Evolutionary conservation across 257 asterid species (phyloP).

Genomic region (Solanum chiquidenum): DNA sequence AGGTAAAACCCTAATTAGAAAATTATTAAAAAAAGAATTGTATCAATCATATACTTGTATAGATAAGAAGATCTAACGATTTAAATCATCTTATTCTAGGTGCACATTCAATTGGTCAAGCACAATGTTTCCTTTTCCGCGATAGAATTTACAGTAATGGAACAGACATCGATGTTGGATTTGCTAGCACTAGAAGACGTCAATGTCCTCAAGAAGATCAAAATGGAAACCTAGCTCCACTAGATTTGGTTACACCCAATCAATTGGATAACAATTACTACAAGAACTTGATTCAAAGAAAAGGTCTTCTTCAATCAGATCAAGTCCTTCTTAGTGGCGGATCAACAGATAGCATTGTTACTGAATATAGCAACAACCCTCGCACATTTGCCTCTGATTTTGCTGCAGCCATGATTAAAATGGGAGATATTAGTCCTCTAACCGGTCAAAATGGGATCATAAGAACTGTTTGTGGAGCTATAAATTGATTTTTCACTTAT

Average conservation of each 20-base stretch:
- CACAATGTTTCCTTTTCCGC: conserved; percentile 14
- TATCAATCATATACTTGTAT: background rate
- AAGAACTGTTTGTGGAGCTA: conserved; percentile 6
- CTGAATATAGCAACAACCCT: background rate
- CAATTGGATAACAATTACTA: conserved; percentile 37
- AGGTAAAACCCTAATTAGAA: background rate
- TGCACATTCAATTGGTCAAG: background rate
- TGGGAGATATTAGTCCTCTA: conserved; percentile 27
- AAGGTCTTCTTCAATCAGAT: conserved; percentile 38
- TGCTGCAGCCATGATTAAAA: conserved; percentile 30
- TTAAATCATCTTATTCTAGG: background rate
- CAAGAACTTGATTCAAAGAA: conserved; percentile 15
- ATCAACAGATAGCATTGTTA: background rate
- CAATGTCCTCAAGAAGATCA: conserved; percentile 10
- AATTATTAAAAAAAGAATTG: background rate
- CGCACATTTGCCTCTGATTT: conserved; percentile 19
- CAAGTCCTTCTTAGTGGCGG: background rate
- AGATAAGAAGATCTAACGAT: background rate
- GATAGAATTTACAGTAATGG: conserved; percentile 29
- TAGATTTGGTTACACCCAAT: conserved; percentile 39
- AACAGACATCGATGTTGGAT: conserved; percentile 24
- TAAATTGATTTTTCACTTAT: too few species aligned
- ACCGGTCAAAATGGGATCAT: background rate
- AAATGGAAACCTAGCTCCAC: conserved; percentile 27
- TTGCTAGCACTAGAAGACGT: conserved; percentile 20